Conservation (phyloP, 1,284 basidiomycete species). For the Thecaphora thlaspeos region DNA sequence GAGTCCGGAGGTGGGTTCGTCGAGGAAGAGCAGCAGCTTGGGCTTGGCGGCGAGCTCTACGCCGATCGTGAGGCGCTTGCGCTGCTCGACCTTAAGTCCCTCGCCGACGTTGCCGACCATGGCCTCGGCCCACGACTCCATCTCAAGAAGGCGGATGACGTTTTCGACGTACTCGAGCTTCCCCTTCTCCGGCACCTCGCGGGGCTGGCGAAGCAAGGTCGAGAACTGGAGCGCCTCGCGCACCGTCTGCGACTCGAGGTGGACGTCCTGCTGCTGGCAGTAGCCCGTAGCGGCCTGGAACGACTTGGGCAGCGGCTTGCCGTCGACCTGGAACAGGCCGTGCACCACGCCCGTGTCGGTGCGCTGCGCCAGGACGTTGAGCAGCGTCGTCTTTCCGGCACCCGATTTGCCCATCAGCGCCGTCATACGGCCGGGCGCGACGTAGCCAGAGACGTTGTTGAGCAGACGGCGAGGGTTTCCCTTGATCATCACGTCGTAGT, state of each 20-base stretch:
- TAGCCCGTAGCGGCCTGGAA: constrained; percentile 47
- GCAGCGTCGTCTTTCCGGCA: constrained; percentile 50
- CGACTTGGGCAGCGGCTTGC: constrained; percentile 27
- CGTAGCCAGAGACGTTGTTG: constrained; percentile 59
- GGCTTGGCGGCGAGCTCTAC: constrained; percentile 51
- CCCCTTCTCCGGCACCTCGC: constrained; percentile 31
- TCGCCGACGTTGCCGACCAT: constrained; percentile 38
- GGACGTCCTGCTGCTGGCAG: constrained; percentile 49
- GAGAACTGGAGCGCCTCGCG: constrained; percentile 50
- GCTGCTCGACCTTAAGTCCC: constrained; percentile 47
- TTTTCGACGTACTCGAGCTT: constrained; percentile 45
- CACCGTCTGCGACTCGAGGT: constrained; percentile 35
- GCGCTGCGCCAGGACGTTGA: constrained; percentile 48
- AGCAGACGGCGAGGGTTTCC: constrained; percentile 40
- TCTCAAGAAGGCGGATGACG: constrained; percentile 44
- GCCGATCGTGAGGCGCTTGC: constrained; percentile 48
- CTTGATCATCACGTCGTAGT: constrained; percentile 44
- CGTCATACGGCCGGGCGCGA: constrained; percentile 44
- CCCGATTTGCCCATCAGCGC: constrained; percentile 53
- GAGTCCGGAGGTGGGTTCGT: constrained; percentile 52
- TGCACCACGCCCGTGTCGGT: constrained; percentile 35
- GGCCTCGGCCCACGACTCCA: constrained; percentile 44
- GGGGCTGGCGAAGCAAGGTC: constrained; percentile 42
- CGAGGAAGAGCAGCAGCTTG: constrained; percentile 48
- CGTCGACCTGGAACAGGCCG: constrained; percentile 36